A percentile compares a stretch with the other conserved stretches of the same genome.
Conservation (phyloP, 768 basidiomycete genomes). For the Kwoniella dendrophila region DNA sequence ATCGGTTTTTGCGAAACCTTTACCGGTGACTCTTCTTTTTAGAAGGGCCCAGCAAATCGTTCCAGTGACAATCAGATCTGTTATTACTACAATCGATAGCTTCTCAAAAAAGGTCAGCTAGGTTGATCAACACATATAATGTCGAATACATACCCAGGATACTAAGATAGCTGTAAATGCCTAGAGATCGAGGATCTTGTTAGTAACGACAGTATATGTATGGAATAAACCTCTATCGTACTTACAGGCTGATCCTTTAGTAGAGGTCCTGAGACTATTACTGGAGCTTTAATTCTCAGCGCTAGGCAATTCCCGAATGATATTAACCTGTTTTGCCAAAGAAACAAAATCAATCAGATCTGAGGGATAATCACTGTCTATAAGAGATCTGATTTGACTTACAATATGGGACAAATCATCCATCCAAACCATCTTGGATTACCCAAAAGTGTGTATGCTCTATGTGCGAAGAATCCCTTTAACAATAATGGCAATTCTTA, state of each 20-base stretch:
- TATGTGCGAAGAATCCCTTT: conserved; percentile 15
- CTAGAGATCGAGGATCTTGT: too few species aligned
- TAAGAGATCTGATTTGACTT: background rate
- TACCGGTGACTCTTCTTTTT: background rate
- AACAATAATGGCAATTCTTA: too few species aligned
- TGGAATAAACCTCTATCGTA: too few species aligned
- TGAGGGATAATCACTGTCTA: background rate
- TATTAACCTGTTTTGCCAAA: conserved; percentile 1
- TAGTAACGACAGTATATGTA: too few species aligned
- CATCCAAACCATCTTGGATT: background rate
- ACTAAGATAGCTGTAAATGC: too few species aligned
- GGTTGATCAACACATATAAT: background rate
- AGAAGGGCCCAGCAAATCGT: conserved; percentile 12
- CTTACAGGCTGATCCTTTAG: too few species aligned
- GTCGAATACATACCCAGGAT: too few species aligned
- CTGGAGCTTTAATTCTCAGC: conserved; percentile 6
- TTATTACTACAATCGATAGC: conserved; percentile 1
- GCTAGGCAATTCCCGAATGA: background rate
- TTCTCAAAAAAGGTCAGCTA: background rate
- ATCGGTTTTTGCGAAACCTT: conserved; percentile 8
- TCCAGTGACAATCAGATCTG: conserved; percentile 2
- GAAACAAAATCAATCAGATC: too few species aligned
- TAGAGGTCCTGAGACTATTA: background rate
- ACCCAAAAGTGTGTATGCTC: conserved; percentile 11
- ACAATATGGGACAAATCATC: conserved; percentile 1